phyloP scores from a whole-genome alignment of 2,329 filamentous ascomycete genomes.

The Drechslerella stenobrocha region DNA sequence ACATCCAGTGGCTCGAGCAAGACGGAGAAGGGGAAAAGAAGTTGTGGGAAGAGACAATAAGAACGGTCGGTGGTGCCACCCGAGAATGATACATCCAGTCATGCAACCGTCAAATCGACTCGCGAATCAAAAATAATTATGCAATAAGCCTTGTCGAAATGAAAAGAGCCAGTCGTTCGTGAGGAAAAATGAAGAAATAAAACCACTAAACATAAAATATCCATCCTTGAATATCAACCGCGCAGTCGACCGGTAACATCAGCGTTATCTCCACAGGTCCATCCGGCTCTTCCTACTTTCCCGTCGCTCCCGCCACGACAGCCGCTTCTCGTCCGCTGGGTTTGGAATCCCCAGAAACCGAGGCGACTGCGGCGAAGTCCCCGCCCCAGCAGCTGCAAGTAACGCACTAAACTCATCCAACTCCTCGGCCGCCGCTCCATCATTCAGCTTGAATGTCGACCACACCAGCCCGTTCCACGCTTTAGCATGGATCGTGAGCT shows the following conservation, averaged over 20 bases:
- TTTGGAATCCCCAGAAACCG: slow-evolving; percentile 41
- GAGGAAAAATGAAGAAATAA: background rate
- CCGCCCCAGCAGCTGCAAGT: slow-evolving; percentile 43
- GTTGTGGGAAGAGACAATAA: background rate
- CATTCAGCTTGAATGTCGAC: slow-evolving; percentile 38
- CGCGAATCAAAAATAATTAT: slow-evolving; percentile 12
- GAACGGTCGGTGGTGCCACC: background rate
- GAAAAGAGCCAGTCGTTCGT: no score
- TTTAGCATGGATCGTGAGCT: slow-evolving; percentile 48
- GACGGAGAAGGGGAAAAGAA: background rate
- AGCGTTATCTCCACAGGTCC: slow-evolving; percentile 52
- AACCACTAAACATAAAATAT: background rate
- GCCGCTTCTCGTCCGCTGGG: slow-evolving; percentile 28
- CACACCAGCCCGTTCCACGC: slow-evolving; percentile 48
- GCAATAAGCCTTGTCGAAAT: no score
- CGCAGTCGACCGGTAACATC: no score
- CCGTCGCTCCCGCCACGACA: slow-evolving; percentile 42
- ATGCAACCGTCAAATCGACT: slow-evolving; percentile 8
- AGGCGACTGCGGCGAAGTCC: slow-evolving; percentile 27
- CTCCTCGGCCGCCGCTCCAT: slow-evolving; percentile 44
- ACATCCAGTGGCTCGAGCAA: background rate
- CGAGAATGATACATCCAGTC: background rate
- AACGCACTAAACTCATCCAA: slow-evolving; percentile 49
- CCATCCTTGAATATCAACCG: background rate
- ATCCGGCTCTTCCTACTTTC: slow-evolving; percentile 50